Percentiles rank a stretch among this genome's conserved stretches.
These are phyloP conservation scores for Hyaloscypha bicolor DNA, from an alignment of 495 filamentous ascomycete genomes.

Conservation along the genomic window DNA sequence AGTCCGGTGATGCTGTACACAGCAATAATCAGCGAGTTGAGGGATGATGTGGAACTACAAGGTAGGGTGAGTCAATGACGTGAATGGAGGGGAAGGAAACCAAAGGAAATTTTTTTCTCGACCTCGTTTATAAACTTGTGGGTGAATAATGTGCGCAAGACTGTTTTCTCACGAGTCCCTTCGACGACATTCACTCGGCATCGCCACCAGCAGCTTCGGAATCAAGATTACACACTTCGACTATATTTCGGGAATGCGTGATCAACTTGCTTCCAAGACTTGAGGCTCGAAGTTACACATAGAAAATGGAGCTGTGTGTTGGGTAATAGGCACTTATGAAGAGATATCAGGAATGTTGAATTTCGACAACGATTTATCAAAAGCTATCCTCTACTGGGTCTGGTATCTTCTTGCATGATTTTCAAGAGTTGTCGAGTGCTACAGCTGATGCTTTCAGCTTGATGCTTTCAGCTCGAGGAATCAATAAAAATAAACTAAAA, in stretches of 20 bases:
- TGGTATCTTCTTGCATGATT: not conserved
- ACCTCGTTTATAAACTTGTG: too few species aligned
- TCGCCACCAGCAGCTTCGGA: too few species aligned
- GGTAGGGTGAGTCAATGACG: too few species aligned
- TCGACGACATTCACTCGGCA: too few species aligned
- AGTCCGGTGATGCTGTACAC: not conserved
- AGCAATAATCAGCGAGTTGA: not conserved
- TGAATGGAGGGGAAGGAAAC: too few species aligned
- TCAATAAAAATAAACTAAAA: not conserved
- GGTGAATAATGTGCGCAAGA: too few species aligned
- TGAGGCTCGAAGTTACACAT: too few species aligned
- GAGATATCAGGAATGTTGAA: not conserved
- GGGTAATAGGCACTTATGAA: not conserved
- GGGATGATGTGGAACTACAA: not conserved
- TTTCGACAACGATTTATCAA: not conserved
- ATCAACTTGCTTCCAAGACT: too few species aligned
- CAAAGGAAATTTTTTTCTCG: too few species aligned
- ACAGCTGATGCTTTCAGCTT: not conserved
- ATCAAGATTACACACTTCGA: not conserved
- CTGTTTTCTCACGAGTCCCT: too few species aligned
- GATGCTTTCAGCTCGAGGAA: not conserved
- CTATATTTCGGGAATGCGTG: conserved; percentile 6
- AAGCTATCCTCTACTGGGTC: not conserved
- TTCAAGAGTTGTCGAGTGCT: too few species aligned
- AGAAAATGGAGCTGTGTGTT: not conserved